phyloP scores from a whole-genome alignment of 1,284 basidiomycete species.

The Schizopora paradoxa region DNA sequence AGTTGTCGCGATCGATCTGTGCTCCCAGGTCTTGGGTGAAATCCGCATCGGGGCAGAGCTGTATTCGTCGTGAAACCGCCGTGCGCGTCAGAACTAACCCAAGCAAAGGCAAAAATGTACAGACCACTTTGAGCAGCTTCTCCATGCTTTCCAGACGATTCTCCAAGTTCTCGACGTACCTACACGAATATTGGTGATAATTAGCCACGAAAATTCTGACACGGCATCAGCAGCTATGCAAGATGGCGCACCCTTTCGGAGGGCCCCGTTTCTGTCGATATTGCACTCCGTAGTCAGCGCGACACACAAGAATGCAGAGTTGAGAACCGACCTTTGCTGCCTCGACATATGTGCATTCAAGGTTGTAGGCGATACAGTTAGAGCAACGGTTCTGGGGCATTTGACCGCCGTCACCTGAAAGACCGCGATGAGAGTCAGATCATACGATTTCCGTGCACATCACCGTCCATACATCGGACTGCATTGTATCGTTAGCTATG shows the following conservation, averaged over 20 bases:
- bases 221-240: conserved; percentile 20
- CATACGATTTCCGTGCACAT: background rate
- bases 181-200: conserved; percentile 25
- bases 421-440: background rate
- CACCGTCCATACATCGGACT: conserved; percentile 37
- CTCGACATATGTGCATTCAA: conserved; percentile 76
- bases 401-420: conserved; percentile 52
- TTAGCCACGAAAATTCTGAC: conserved; percentile 5
- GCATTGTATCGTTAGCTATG: conserved; percentile 13
- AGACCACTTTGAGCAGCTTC: conserved; percentile 52
- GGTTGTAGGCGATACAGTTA: conserved; percentile 68
- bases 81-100: conserved; percentile 2
- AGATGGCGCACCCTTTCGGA: conserved; percentile 79
- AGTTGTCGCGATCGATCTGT: conserved; percentile 41
- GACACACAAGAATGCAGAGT: background rate
- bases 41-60: conserved; percentile 49
- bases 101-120: conserved; percentile 19
- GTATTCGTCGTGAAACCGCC: background rate
- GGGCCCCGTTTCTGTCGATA: conserved; percentile 70
- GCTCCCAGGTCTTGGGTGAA: conserved; percentile 44
- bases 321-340: conserved; percentile 54
- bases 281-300: background rate
- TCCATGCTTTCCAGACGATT: conserved; percentile 69
- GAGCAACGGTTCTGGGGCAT: conserved; percentile 70
- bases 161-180: conserved; percentile 71